Percentiles rank a stretch among this genome's conserved stretches.
Conservation (phyloP, 768 basidiomycete species). For the Mycena haematopus region DNA sequence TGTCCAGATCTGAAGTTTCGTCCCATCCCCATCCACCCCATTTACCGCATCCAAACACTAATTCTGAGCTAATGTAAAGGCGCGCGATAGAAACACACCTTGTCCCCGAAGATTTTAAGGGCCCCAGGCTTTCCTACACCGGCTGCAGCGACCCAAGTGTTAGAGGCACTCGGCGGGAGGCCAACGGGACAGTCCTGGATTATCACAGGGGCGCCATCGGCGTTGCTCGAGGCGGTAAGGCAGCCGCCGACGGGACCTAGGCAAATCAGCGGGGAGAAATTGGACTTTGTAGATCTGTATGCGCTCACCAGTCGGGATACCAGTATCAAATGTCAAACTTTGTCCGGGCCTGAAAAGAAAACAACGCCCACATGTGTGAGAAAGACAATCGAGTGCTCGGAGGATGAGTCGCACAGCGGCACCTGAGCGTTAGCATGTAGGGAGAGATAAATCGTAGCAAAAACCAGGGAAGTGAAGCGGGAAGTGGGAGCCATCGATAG, state of each 20-base stretch:
- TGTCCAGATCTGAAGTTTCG: not conserved
- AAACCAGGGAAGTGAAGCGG: not conserved
- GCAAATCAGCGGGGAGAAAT: not conserved
- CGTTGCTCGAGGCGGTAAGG: not conserved
- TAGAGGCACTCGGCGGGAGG: not conserved
- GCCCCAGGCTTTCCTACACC: not conserved
- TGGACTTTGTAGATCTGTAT: not conserved
- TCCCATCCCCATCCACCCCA: not conserved
- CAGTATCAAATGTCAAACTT: conserved; percentile 1
- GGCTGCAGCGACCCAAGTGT: conserved; percentile 1
- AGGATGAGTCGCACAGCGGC: not conserved
- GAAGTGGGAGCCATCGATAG: conserved; percentile 1
- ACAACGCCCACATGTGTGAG: not conserved
- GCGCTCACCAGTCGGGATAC: not conserved
- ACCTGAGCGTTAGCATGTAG: not conserved
- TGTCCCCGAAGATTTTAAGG: not conserved
- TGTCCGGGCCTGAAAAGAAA: not conserved
- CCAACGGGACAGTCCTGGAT: not conserved
- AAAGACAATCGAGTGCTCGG: not conserved
- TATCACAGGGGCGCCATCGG: not conserved
- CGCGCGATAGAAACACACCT: not conserved
- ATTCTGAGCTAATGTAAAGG: not conserved
- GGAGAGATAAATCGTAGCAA: not conserved
- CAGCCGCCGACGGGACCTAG: not conserved
- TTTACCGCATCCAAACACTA: not conserved